These are phyloP conservation scores for Onygena corvina DNA, from an alignment of 2,329 filamentous ascomycete genomes.

Conservation along the genomic window DNA sequence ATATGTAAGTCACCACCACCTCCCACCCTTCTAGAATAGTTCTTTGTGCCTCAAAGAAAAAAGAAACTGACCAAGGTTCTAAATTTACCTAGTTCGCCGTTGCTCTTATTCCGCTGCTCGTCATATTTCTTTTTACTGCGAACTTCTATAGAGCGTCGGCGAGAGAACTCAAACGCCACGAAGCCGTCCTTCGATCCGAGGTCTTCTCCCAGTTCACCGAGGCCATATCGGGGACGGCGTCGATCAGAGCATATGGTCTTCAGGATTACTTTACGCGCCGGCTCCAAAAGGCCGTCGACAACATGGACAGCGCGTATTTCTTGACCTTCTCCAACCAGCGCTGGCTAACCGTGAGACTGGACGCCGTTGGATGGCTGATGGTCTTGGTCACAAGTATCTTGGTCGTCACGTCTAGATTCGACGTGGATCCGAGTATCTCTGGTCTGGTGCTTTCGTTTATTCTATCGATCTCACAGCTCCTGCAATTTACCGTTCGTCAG, in stretches of 20 bases:
- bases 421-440: slow-evolving; percentile 68
- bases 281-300: slow-evolving; percentile 63
- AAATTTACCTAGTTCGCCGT: slow-evolving; percentile 47
- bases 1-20: slow-evolving; percentile 48
- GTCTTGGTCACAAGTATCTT: slow-evolving; percentile 83
- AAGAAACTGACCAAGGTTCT: background rate
- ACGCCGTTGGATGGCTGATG: slow-evolving; percentile 68
- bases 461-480: slow-evolving; percentile 82
- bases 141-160: slow-evolving; percentile 84
- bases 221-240: slow-evolving; percentile 62
- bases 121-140: slow-evolving; percentile 70
- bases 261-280: slow-evolving; percentile 60
- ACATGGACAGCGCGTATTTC: slow-evolving; percentile 91
- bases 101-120: slow-evolving; percentile 54
- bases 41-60: slow-evolving; percentile 3
- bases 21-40: background rate
- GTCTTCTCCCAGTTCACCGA: slow-evolving; percentile 90
- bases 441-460: slow-evolving; percentile 90
- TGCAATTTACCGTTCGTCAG: slow-evolving; percentile 89
- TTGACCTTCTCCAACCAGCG: slow-evolving; percentile 91
- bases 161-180: slow-evolving; percentile 87
- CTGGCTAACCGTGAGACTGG: slow-evolving; percentile 77
- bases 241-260: slow-evolving; percentile 80
- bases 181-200: slow-evolving; percentile 71
- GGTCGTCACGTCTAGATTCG: slow-evolving; percentile 82